Base-by-base conservation (phyloP, 2,329 filamentous ascomycete genomes). In the Bipolaris gigantea region DNA sequence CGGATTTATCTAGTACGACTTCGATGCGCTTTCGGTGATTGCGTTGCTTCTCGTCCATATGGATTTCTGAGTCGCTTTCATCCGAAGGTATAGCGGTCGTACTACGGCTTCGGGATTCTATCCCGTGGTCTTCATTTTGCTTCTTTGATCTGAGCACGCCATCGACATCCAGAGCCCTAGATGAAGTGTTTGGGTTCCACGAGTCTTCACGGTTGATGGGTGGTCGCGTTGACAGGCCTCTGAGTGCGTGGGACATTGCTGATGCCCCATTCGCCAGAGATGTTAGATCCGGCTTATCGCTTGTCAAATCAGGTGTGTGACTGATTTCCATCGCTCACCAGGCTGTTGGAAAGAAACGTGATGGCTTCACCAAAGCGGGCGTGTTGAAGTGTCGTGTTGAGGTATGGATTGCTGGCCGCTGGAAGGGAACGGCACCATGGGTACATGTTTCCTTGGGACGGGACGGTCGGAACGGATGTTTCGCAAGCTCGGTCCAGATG, bases 1-100 rank as follows among this genome's bases (percentile, higher is more conserved):
- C 73, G 2, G 79, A 78, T 62, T 76, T 73, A 60, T 81, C 75
- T 30, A 82, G 66, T 35, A 75, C 70, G 35, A 82, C 71, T 51
- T 80, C 76, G 36, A 82, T 74, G 63, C 75, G 79, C 56, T 72
- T 75, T 15, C 59, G 58, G 9, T 72, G 65, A 53, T 71, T 54
- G 7, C 55, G 47, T 27, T 45, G 50, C 21, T 55, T 44, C 7
- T 46, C 40, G 13, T 54, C 49, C 11, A 33, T 27, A 13, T 55
- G 46, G 27, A 53, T 57, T 40, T 64, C 65, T 5, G 53, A 53
- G 38, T 59, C 59, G 46, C 50, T 62, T 21, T 56, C 62, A 21
- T 70, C 64, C n/a, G 67, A 70, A 2, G 65, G 49, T 41, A 66
- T 64, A 1, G 61, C 64, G 7, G 62, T 66, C 6, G 66, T 64